Conservation (phyloP, 306 rosid species). For the Dalbergia cochinchinensis region DNA sequence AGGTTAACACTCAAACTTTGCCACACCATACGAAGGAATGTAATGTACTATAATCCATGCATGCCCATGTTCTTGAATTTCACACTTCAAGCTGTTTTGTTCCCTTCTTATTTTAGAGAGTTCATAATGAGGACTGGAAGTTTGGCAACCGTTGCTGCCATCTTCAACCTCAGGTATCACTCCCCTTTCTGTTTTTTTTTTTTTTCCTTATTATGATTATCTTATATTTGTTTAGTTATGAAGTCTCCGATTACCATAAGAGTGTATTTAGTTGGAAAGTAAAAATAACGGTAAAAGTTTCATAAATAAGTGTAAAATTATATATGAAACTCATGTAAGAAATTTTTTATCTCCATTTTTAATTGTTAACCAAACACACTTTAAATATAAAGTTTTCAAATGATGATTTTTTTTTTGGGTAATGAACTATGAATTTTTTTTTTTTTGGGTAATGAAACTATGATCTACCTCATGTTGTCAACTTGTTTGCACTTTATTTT, state of each 20-base stretch:
- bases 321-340: too few relatives aligned
- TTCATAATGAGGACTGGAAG: conserved; percentile 76
- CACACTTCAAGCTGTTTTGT: neutral
- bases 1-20: conserved; percentile 51
- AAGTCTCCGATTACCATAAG: neutral
- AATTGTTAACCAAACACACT: too few relatives aligned
- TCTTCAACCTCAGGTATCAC: conserved; percentile 74
- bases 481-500: too few relatives aligned
- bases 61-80: neutral
- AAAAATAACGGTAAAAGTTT: too few relatives aligned
- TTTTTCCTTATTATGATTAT: neutral
- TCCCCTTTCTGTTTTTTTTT: conserved; percentile 2
- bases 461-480: too few relatives aligned
- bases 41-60: neutral
- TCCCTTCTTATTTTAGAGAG: conserved; percentile 50
- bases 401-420: too few relatives aligned
- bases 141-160: conserved; percentile 82
- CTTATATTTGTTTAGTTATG: neutral
- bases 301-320: too few relatives aligned
- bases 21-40: neutral
- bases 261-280: too few relatives aligned
- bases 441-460: too few relatives aligned
- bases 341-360: too few relatives aligned
- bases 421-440: too few relatives aligned
- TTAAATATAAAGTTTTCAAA: too few relatives aligned